Percentiles rank a stretch among this genome's conserved stretches.
phyloP scores from a whole-genome alignment of 2,329 filamentous ascomycete species.

The Fusarium metavorans region DNA sequence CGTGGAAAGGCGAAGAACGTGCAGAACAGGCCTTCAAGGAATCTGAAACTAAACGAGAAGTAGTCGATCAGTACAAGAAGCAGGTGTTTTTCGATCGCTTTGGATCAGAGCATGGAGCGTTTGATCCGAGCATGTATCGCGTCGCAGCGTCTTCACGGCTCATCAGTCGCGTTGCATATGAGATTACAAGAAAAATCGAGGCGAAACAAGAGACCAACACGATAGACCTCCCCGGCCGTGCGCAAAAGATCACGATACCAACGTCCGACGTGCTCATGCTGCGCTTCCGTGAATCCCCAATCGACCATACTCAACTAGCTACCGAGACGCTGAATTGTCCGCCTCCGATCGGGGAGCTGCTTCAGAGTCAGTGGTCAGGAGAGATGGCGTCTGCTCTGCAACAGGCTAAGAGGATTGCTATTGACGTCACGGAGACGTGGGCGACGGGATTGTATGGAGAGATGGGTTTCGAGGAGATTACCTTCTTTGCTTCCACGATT shows the following conservation, averaged over 20 bases:
- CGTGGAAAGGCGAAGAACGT: constrained; percentile 28
- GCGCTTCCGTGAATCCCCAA: constrained; percentile 37
- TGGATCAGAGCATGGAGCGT: background rate
- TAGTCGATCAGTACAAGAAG: constrained; percentile 24
- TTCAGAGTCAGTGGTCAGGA: constrained; percentile 45
- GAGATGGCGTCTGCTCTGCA: constrained; percentile 44
- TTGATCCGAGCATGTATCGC: constrained; percentile 38
- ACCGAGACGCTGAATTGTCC: constrained; percentile 29
- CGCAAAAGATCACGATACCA: constrained; percentile 39
- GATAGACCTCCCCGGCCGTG: constrained; percentile 42
- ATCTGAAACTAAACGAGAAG: background rate
- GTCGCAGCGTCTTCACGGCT: constrained; percentile 9
- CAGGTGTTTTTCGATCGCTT: constrained; percentile 38
- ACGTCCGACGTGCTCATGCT: constrained; percentile 46
- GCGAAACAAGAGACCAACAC: constrained; percentile 26
- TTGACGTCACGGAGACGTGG: constrained; percentile 46
- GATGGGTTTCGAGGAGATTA: constrained; percentile 44
- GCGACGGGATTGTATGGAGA: constrained; percentile 33
- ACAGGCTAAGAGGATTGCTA: constrained; percentile 41
- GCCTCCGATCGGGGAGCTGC: constrained; percentile 42
- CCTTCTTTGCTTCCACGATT: constrained; percentile 46
- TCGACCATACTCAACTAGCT: constrained; percentile 15
- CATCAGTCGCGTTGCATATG: constrained; percentile 22
- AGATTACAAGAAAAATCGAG: background rate
- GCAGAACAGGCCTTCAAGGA: constrained; percentile 26